A percentile compares a stretch with the other conserved stretches of the same genome.
These are phyloP conservation scores for Amauroascus niger DNA, from an alignment of 2,329 filamentous ascomycete species.

Conservation along the genomic window DNA sequence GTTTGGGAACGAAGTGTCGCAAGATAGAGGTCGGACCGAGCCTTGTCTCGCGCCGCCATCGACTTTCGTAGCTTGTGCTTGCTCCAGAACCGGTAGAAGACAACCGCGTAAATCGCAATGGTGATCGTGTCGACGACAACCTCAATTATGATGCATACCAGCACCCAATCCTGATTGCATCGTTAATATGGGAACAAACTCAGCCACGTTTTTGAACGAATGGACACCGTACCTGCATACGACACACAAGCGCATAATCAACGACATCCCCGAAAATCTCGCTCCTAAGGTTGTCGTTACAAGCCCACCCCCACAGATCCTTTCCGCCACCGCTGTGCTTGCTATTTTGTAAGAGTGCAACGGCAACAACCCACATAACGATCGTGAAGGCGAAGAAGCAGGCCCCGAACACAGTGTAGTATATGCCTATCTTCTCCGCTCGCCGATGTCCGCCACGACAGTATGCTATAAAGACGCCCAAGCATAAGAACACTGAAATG, in stretches of 20 bases:
- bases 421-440: slow-evolving; percentile 86
- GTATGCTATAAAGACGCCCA: slow-evolving; percentile 75
- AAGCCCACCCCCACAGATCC: slow-evolving; percentile 98
- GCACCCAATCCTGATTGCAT: slow-evolving; percentile 67
- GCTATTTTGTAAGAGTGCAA: slow-evolving; percentile 70
- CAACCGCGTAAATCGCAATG: slow-evolving; percentile 82
- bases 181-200: not conserved
- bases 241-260: slow-evolving; percentile 82
- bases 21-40: slow-evolving; percentile 89
- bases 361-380: slow-evolving; percentile 82
- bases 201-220: not conserved
- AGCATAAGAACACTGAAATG: slow-evolving; percentile 67
- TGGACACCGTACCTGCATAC: slow-evolving; percentile 58
- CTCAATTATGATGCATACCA: slow-evolving; percentile 96
- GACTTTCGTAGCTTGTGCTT: slow-evolving; percentile 93
- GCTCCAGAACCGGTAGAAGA: slow-evolving; percentile 96
- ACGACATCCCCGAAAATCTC: slow-evolving; percentile 70
- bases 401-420: slow-evolving; percentile 90
- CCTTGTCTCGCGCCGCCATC: slow-evolving; percentile 91
- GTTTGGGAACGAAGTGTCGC: slow-evolving; percentile 75
- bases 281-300: slow-evolving; percentile 73
- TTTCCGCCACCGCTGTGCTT: slow-evolving; percentile 64
- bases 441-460: slow-evolving; percentile 77
- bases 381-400: slow-evolving; percentile 90
- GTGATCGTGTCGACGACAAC: slow-evolving; percentile 84